Percentiles rank a stretch among this genome's conserved stretches.
phyloP scores from a whole-genome alignment of 352 stramenopile genomes.

The Peronospora farinosa region DNA sequence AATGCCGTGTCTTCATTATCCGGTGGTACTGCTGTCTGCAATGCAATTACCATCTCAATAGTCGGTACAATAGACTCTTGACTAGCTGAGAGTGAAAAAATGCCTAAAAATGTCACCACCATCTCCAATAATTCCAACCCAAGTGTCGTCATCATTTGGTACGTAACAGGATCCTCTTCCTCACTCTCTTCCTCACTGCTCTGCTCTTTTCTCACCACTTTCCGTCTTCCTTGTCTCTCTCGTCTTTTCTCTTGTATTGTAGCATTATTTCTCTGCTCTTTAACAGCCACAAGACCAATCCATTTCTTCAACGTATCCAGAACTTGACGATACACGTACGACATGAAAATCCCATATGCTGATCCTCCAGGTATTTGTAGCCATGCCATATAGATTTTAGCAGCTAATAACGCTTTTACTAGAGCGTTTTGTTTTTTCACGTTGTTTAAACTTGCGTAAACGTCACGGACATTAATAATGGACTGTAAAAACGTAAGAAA shows the following conservation, averaged over 20 bases:
- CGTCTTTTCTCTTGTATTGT: constrained; percentile 6
- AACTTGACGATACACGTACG: constrained; percentile 78
- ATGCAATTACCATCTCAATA: constrained; percentile 52
- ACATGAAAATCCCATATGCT: constrained; percentile 80
- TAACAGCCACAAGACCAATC: constrained; percentile 34
- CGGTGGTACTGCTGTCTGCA: constrained; percentile 42
- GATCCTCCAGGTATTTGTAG: constrained; percentile 73
- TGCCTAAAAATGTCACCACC: constrained; percentile 47
- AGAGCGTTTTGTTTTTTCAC: constrained; percentile 38
- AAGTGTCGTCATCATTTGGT: constrained; percentile 40
- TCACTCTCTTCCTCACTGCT: constrained; percentile 29
- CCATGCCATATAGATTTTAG: constrained; percentile 76
- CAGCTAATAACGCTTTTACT: constrained; percentile 54
- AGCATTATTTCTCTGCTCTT: constrained; percentile 2
- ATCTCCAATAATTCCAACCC: constrained; percentile 58
- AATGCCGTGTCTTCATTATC: constrained; percentile 38
- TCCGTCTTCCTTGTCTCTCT: constrained; percentile 6
- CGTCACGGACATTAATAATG: constrained; percentile 52
- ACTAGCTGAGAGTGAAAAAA: constrained; percentile 56
- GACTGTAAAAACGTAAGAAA: constrained; percentile 56
- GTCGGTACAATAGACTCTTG: constrained; percentile 71
- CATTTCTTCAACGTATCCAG: constrained; percentile 79
- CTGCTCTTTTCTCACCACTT: constrained; percentile 10
- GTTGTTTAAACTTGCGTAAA: constrained; percentile 35
- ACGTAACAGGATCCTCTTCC: constrained; percentile 19